Base-by-base conservation (phyloP, 139 green algal species). In the Coelastrella sp. region DNA sequence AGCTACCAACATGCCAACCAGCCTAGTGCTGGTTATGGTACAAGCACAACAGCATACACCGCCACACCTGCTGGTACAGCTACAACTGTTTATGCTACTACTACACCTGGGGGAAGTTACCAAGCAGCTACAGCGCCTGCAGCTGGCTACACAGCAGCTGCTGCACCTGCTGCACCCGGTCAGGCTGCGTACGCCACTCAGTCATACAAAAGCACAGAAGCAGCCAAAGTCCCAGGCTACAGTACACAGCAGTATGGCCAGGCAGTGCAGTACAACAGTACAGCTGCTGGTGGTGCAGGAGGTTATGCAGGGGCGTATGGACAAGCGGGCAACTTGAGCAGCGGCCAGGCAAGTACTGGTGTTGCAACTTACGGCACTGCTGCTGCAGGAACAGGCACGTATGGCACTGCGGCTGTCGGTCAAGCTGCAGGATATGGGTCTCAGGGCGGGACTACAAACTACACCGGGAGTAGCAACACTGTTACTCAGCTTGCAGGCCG, bases 261-360 rank as follows among this genome's bases (percentile, higher is more conserved):
- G 7, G 25, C 34, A 15, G 23, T 53, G 35, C 51, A 71, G 51
- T 82, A 82, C n/a, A 53, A 82, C n/a, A 53, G 53, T 27, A 32
- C 43, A 6, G 35, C 41, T 6, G 15, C 72, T 30, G 48, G 38
- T 7, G 72, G 15, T 51, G 34, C 75, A 23, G 75, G n/a, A n/a
- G 75, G 51, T 37, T 71, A 71, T 41, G 51, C 34, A 8, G 17
- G 34, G 19, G 8, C 75, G 3, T 69, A 82, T 48, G 48, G 43
- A 23, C 75, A 82, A 53, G 73, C 50, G 35, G 45, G 73, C 59
- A 67, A 66, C 30, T 81, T 35, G 6, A 13, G 34, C 67, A 34
- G 67, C 69, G 27, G 53, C 53, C 32, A 82, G 53, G 53, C 75
- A 69, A 64, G 53, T 66, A 35, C 72, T 38, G 34, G 34, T 40